phyloP scores from a whole-genome alignment of 2,329 filamentous ascomycete species.

The Aureobasidium sp. region DNA sequence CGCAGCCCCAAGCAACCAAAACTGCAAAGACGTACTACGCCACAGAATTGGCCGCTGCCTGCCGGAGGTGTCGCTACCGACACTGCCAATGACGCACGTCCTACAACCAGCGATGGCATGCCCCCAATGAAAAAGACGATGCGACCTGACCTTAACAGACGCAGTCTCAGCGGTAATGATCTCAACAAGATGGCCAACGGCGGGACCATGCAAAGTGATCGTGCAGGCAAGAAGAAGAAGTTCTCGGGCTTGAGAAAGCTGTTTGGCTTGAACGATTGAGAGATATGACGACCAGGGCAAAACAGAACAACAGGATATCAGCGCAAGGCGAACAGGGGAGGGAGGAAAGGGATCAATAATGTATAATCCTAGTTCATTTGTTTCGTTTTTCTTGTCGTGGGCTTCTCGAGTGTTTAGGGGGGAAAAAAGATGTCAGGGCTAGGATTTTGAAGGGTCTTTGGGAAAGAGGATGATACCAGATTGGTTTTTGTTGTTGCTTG shows the following conservation, averaged over 20 bases:
- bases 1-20: conserved; percentile 24
- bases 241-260: conserved; percentile 60
- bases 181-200: conserved; percentile 1
- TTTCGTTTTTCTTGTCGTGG: background rate
- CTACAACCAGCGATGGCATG: conserved; percentile 30
- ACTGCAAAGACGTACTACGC: conserved; percentile 12
- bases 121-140: conserved; percentile 22
- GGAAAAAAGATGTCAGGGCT: no score
- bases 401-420: background rate
- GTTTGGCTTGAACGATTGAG: conserved; percentile 53
- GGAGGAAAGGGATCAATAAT: background rate
- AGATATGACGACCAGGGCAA: background rate
- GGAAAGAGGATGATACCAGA: no score
- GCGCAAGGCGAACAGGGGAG: background rate
- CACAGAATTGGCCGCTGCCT: conserved; percentile 42
- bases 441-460: no score
- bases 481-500: no score
- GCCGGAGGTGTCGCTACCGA: background rate
- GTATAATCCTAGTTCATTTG: conserved; percentile 2
- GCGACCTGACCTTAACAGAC: conserved; percentile 28
- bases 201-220: conserved; percentile 27
- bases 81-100: conserved; percentile 18
- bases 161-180: conserved; percentile 23
- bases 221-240: conserved; percentile 54
- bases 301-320: background rate